These are phyloP conservation scores for Pyrenochaeta sp. DNA, from an alignment of 2,329 filamentous ascomycete species.

Conservation along the genomic window DNA sequence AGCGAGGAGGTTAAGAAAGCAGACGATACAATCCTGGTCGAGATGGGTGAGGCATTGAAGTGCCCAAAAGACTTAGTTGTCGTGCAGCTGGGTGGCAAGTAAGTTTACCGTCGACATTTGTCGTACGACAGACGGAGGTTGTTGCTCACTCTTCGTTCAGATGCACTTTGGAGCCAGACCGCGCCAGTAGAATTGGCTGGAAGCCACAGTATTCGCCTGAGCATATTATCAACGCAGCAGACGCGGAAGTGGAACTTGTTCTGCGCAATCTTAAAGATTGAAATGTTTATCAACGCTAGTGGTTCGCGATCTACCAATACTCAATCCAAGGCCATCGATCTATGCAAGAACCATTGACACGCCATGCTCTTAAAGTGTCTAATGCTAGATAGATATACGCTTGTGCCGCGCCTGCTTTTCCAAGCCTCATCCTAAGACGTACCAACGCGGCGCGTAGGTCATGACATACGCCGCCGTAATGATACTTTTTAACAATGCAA, in stretches of 20 bases:
- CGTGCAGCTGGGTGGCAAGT: slow-evolving; percentile 56
- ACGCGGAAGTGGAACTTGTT: slow-evolving; percentile 59
- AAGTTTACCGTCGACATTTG: slow-evolving; percentile 21
- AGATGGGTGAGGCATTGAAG: slow-evolving; percentile 48
- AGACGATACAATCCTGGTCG: slow-evolving; percentile 46
- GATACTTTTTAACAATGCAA: neutral
- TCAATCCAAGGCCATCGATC: neutral
- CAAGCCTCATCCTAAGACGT: neutral
- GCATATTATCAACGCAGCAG: slow-evolving; percentile 58
- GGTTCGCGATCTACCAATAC: neutral
- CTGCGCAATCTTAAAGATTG: slow-evolving; percentile 21
- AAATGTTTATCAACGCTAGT: neutral
- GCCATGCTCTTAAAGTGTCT: neutral
- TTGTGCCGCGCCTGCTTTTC: neutral
- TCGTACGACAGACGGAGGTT: neutral
- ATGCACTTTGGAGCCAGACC: slow-evolving; percentile 55
- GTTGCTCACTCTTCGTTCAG: slow-evolving; percentile 32
- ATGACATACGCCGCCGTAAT: neutral
- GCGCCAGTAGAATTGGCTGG: slow-evolving; percentile 58
- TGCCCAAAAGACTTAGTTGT: neutral
- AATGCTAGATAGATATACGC: neutral
- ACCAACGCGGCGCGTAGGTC: neutral
- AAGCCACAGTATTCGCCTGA: slow-evolving; percentile 52
- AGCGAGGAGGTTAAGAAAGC: slow-evolving; percentile 50
- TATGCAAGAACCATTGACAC: neutral